Evolutionary conservation across 371 early-diverging fungal genomes (phyloP).

Genomic region (Mortierella sp.): DNA sequence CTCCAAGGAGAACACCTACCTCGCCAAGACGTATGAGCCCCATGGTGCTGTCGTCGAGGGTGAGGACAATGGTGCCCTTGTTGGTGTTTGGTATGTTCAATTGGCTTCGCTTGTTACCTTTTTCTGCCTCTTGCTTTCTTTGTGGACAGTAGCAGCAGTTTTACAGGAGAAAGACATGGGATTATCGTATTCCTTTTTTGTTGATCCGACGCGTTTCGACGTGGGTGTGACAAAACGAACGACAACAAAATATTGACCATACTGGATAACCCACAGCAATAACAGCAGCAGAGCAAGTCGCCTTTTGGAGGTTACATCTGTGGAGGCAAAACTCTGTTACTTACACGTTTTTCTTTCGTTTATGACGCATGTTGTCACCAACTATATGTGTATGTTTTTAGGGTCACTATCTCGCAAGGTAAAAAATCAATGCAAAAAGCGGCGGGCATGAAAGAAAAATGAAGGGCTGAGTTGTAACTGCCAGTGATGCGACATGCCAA

Average conservation of each 20-base stretch:
- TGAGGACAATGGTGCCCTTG: slow-evolving; percentile 13
- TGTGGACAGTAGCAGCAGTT: no score
- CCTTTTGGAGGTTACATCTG: neutral
- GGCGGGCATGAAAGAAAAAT: no score
- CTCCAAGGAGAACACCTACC: slow-evolving; percentile 18
- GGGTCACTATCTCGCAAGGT: slow-evolving; percentile 26
- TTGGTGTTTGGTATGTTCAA: slow-evolving; percentile 29
- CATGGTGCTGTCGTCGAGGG: slow-evolving; percentile 18
- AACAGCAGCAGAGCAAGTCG: neutral
- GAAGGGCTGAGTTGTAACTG: neutral
- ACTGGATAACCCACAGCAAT: neutral
- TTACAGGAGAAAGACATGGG: neutral
- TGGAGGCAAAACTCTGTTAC: slow-evolving; percentile 2
- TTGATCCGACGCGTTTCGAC: neutral
- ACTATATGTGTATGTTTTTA: neutral
- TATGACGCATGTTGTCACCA: neutral
- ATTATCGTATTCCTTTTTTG: neutral
- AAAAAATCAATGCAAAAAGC: neutral
- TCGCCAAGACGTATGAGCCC: slow-evolving; percentile 16
- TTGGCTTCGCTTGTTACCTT: neutral
- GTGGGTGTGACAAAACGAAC: neutral
- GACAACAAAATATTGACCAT: neutral
- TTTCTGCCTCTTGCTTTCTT: neutral
- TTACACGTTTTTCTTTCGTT: neutral
- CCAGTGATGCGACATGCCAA: neutral